A percentile compares a stretch with the other conserved stretches of the same genome.
Conservation (phyloP, 345 rosid genomes). For the Reutealis trisperma region DNA sequence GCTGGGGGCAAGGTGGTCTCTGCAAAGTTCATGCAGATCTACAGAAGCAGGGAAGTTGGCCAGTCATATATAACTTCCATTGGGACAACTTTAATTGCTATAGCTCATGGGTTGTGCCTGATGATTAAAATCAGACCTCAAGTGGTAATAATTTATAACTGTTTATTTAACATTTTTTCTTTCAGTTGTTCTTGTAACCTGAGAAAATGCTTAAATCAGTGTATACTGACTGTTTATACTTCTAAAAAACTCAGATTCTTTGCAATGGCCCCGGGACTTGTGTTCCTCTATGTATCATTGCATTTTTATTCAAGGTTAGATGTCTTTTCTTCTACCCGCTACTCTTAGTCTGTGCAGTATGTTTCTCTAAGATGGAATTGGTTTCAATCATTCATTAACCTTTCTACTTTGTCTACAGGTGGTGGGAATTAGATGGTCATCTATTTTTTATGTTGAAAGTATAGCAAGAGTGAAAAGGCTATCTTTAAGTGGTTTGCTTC, state of each 20-base stretch:
- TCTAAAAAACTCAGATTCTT: conserved; percentile 49
- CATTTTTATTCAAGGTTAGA: conserved; percentile 77
- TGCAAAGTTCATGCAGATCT: conserved; percentile 67
- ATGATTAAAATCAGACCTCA: conserved; percentile 82
- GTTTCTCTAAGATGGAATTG: background rate
- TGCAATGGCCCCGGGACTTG: conserved; percentile 99
- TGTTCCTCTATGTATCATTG: conserved; percentile 75
- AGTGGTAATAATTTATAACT: conserved; percentile 55
- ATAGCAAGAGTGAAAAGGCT: conserved; percentile 88
- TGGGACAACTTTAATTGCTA: conserved; percentile 76
- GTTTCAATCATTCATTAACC: background rate
- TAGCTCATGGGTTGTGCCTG: conserved; percentile 63
- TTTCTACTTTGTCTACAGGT: conserved; percentile 47
- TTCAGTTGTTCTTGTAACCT: background rate
- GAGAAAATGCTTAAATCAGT: background rate
- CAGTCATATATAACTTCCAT: conserved; percentile 86
- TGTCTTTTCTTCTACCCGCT: background rate
- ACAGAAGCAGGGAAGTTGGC: conserved; percentile 96
- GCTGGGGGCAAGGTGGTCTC: conserved; percentile 32
- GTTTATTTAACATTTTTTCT: conserved; percentile 5
- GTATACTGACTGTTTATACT: background rate
- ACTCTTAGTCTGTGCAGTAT: background rate
- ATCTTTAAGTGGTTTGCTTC: conserved; percentile 82
- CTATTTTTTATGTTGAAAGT: conserved; percentile 80
- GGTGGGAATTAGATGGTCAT: conserved; percentile 79